phyloP scores from a whole-genome alignment of 371 early-diverging fungal genomes.

The Parasitella parasitica region DNA sequence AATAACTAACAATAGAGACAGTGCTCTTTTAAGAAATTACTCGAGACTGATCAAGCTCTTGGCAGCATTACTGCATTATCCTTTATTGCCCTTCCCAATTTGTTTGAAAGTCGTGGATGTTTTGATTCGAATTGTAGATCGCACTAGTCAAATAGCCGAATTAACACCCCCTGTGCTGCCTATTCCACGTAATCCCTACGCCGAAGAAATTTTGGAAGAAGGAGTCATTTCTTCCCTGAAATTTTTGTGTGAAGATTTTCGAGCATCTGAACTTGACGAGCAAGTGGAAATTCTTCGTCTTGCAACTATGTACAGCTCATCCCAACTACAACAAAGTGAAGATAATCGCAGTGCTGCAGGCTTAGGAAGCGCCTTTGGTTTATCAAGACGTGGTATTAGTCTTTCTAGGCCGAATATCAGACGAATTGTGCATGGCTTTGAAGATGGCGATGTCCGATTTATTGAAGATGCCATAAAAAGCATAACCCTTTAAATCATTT shows the following conservation, averaged over 20 bases:
- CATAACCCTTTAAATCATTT: conserved; percentile 1
- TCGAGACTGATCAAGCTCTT: background rate
- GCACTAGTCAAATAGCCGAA: conserved; percentile 15
- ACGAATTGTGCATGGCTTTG: conserved; percentile 36
- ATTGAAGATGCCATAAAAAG: conserved; percentile 41
- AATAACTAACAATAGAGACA: background rate
- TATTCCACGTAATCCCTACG: conserved; percentile 5
- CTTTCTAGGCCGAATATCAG: conserved; percentile 5
- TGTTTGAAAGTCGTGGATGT: conserved; percentile 13
- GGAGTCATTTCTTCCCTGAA: conserved; percentile 11
- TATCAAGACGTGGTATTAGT: background rate
- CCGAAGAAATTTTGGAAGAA: conserved; percentile 17
- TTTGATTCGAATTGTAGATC: conserved; percentile 7
- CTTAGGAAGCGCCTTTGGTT: conserved; percentile 11
- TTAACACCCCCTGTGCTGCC: conserved; percentile 6
- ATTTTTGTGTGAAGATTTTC: background rate
- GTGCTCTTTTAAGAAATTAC: conserved; percentile 11
- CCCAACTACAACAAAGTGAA: background rate
- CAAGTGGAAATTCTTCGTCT: conserved; percentile 7
- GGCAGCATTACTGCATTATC: conserved; percentile 3
- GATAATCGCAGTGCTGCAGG: background rate
- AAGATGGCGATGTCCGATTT: conserved; percentile 45
- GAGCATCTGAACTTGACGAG: background rate
- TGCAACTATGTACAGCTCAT: background rate
- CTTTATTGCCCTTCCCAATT: background rate